These are phyloP conservation scores for Gilbertella persicaria DNA, from an alignment of 371 early-diverging fungal species.

Conservation along the genomic window DNA sequence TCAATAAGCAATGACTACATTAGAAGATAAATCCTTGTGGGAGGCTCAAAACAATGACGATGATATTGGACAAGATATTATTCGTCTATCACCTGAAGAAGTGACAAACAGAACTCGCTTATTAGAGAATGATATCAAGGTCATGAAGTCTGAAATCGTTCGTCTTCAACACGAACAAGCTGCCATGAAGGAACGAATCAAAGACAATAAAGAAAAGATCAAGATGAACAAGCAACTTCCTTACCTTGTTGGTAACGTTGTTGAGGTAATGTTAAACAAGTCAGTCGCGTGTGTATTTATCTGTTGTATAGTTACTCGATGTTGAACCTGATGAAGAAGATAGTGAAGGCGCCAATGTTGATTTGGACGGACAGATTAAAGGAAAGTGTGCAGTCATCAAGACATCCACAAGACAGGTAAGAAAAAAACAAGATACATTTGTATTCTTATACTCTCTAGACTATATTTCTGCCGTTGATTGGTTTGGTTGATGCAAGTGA, in stretches of 20 bases:
- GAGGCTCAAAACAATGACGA: constrained; percentile 58
- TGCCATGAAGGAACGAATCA: constrained; percentile 91
- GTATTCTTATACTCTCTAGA: too few species aligned
- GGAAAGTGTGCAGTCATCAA: constrained; percentile 99
- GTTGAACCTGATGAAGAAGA: constrained; percentile 83
- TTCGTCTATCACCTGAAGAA: constrained; percentile 87
- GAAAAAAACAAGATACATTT: neutral
- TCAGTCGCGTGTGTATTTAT: neutral
- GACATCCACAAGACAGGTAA: constrained; percentile 94
- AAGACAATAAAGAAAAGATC: constrained; percentile 99
- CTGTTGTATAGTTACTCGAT: constrained; percentile 78
- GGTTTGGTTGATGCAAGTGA: constrained; percentile 95
- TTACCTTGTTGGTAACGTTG: constrained; percentile 98
- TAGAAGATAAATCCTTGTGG: constrained; percentile 74
- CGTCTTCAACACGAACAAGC: constrained; percentile 90
- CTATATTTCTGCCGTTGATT: constrained; percentile 96
- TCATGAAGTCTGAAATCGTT: constrained; percentile 89
- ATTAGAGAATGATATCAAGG: constrained; percentile 96
- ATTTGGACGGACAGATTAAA: constrained; percentile 89
- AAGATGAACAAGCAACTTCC: constrained; percentile 99
- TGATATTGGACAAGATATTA: constrained; percentile 90
- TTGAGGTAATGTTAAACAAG: constrained; percentile 75
- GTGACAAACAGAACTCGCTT: constrained; percentile 90
- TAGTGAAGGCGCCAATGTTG: constrained; percentile 94
- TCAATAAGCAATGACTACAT: constrained; percentile 51